phyloP scores from a whole-genome alignment of 805 yeast species.

The Cyberlindnera mrakii region DNA sequence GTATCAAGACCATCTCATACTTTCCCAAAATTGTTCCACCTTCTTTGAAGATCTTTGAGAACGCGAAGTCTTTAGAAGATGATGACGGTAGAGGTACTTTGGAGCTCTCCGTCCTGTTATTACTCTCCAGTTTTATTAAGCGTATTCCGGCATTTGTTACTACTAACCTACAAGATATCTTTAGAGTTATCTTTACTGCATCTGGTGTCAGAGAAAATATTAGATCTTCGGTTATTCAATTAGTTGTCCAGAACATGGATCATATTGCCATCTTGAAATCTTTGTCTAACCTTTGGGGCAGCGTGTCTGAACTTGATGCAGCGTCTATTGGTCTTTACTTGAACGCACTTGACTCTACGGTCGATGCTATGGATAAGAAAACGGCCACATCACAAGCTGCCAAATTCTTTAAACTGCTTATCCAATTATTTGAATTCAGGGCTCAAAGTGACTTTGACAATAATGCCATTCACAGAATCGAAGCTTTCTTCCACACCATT shows the following conservation, averaged over 20 bases:
- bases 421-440: slow-evolving; percentile 68
- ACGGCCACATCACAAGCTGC: slow-evolving; percentile 67
- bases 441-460: slow-evolving; percentile 51
- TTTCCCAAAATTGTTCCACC: slow-evolving; percentile 84
- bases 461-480: slow-evolving; percentile 76
- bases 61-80: slow-evolving; percentile 18
- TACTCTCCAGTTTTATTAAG: slow-evolving; percentile 70
- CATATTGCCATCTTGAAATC: slow-evolving; percentile 54
- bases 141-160: slow-evolving; percentile 82
- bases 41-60: slow-evolving; percentile 52
- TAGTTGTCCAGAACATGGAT: slow-evolving; percentile 64
- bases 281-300: slow-evolving; percentile 58
- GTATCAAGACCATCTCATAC: slow-evolving; percentile 79
- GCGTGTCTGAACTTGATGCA: slow-evolving; percentile 31
- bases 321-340: slow-evolving; percentile 63
- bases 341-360: slow-evolving; percentile 56
- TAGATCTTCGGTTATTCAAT: slow-evolving; percentile 55
- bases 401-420: slow-evolving; percentile 59
- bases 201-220: slow-evolving; percentile 52
- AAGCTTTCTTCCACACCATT: slow-evolving; percentile 65
- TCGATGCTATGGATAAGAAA: slow-evolving; percentile 67
- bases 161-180: slow-evolving; percentile 58
- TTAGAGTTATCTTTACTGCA: slow-evolving; percentile 52
- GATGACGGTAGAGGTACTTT: slow-evolving; percentile 31
- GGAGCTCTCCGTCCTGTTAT: slow-evolving; percentile 65